Base-by-base conservation (phyloP, 768 basidiomycete species). In the Leucocoprinus leucothites region DNA sequence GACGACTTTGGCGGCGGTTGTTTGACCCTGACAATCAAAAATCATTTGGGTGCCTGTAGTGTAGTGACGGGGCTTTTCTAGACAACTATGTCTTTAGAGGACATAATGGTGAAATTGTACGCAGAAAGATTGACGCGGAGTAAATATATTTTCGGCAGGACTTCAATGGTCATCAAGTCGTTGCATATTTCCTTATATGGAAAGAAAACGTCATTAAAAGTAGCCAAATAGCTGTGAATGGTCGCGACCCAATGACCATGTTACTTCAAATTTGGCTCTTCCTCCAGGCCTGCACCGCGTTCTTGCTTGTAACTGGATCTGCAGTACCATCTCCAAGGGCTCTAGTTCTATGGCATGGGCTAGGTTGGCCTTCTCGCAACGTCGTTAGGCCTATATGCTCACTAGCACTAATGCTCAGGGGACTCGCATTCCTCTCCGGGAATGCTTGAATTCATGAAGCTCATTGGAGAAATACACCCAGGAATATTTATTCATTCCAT, bases 401-500 rank as follows among this genome's bases (percentile, higher is more conserved):
- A 34, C 52, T 80, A 81, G 14, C 68, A 81, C 13, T 81, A 81
- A 26, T 36, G 19, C 38, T 31, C 59, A 77, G 88, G 91, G n/a
- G 92, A 94, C 69, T 82, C 86, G 1, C 81, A 91, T 60, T 73
- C 78, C 47, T 87, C 91, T 0, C 71, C 82, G 0, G 91, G 89
- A 13, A 89, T 94, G 76, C 68, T 83, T 41, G 72, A 86, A 59
- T 88, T 92, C 60, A 74, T 77, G 52, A 65, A 71, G 13, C 66
- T 75, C 48, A 78, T 94, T 63, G 76, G 82, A 64, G 70, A 78
- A 0, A 74, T 87, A 13, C 81, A 92, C 66, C 84, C 82, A 4
- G 87, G 86, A 25, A 86, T 94, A 42, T 92, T 87, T 64, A 71
- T 91, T 13, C 89, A 94, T 66, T 85, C 84, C 3, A 69, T 93